phyloP scores from a whole-genome alignment of 495 filamentous ascomycete species.

The Xylaria castorea region DNA sequence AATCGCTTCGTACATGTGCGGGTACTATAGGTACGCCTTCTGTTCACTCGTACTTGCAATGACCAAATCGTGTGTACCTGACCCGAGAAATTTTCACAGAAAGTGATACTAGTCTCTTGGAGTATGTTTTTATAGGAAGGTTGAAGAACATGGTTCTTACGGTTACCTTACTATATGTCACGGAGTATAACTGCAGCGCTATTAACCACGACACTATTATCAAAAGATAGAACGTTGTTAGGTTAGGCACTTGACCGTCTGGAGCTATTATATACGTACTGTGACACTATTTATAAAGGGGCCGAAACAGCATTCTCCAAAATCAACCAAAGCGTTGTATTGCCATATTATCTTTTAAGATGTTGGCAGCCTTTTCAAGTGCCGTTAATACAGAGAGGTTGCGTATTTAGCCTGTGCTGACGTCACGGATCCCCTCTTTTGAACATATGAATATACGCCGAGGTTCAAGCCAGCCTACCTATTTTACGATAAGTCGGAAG shows the following conservation, averaged over 20 bases:
- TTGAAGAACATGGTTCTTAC: not conserved
- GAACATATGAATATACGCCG: not conserved
- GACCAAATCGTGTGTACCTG: not conserved
- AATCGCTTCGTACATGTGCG: not conserved
- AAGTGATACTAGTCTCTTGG: not conserved
- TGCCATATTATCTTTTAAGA: not conserved
- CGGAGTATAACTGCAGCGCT: too few relatives aligned
- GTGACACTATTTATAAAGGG: too few relatives aligned
- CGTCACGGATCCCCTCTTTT: constrained; percentile 21
- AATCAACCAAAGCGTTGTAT: not conserved
- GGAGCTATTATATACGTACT: too few relatives aligned
- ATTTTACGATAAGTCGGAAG: not conserved
- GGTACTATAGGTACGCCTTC: not conserved
- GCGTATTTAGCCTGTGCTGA: constrained; percentile 25
- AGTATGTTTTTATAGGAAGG: not conserved
- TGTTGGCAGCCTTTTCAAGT: not conserved
- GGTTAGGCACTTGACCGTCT: too few relatives aligned
- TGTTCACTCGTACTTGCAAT: not conserved
- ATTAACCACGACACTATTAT: too few relatives aligned
- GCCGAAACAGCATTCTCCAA: not conserved
- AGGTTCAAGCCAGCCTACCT: not conserved
- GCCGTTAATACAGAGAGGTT: not conserved
- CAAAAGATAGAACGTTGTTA: too few relatives aligned
- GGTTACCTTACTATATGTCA: not conserved
- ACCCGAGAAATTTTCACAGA: not conserved